Conservation (phyloP, 1,139 yeast genomes). For the Suhomyces chickasaworum region DNA sequence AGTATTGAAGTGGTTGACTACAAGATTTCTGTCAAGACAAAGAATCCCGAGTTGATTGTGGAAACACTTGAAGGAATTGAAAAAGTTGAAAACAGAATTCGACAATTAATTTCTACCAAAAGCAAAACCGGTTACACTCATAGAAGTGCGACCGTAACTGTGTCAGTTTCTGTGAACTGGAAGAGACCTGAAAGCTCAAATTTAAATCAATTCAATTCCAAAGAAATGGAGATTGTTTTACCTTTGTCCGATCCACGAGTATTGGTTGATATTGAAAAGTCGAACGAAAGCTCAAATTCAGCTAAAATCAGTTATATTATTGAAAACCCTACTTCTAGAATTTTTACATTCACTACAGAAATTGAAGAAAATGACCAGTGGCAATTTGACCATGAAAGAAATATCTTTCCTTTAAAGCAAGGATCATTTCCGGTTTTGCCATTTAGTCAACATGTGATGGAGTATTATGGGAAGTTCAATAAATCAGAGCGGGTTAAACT, state of each 20-base stretch:
- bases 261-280: constrained; percentile 38
- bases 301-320: constrained; percentile 50
- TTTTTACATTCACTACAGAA: constrained; percentile 62
- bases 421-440: constrained; percentile 60
- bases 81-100: constrained; percentile 5
- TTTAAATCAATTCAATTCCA: constrained; percentile 31
- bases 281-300: constrained; percentile 18
- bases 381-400: constrained; percentile 32
- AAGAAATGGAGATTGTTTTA: constrained; percentile 51
- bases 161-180: constrained; percentile 36
- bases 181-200: constrained; percentile 24
- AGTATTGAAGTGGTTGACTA: constrained; percentile 27
- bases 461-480: constrained; percentile 33
- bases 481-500: constrained; percentile 36
- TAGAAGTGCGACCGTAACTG: constrained; percentile 39
- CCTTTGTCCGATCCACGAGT: constrained; percentile 75
- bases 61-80: constrained; percentile 20
- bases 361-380: constrained; percentile 30
- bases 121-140: constrained; percentile 45
- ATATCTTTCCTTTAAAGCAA: constrained; percentile 32
- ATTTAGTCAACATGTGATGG: constrained; percentile 52
- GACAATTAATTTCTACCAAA: constrained; percentile 36
- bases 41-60: constrained; percentile 33
- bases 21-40: constrained; percentile 28
- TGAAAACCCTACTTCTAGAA: constrained; percentile 75